phyloP scores from a whole-genome alignment of 2,329 filamentous ascomycete species.

The Aspergillus sp. region DNA sequence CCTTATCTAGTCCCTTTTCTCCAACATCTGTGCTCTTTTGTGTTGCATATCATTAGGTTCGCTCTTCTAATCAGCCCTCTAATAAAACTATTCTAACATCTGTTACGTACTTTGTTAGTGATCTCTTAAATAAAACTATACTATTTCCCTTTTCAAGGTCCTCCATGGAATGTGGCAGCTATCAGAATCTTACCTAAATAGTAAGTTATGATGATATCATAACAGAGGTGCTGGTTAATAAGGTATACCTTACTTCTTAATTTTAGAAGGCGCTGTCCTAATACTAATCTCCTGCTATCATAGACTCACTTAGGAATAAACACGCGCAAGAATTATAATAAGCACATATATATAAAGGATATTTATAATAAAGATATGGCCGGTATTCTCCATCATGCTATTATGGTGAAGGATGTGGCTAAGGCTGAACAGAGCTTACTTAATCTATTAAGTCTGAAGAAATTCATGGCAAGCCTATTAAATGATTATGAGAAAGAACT shows the following conservation, averaged over 20 bases:
- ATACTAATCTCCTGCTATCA: conserved; percentile 15
- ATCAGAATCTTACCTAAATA: conserved; percentile 79
- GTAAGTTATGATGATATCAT: conserved; percentile 92
- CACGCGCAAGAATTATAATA: conserved; percentile 87
- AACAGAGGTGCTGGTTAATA: conserved; percentile 91
- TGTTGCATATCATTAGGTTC: too few relatives aligned
- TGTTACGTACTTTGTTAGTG: too few relatives aligned
- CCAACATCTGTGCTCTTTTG: too few relatives aligned
- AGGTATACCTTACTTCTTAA: conserved; percentile 66
- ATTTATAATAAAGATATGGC: conserved; percentile 63
- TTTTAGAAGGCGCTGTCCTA: conserved; percentile 1
- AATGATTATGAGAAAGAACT: conserved; percentile 79
- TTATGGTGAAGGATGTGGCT: conserved; percentile 69
- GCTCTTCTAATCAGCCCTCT: too few relatives aligned
- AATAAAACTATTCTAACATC: too few relatives aligned
- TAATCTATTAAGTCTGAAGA: conserved; percentile 66
- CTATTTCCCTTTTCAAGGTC: too few relatives aligned
- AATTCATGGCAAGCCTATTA: conserved; percentile 63
- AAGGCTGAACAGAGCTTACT: conserved; percentile 70
- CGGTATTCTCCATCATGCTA: conserved; percentile 59
- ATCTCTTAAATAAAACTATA: too few relatives aligned
- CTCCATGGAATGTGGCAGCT: conserved; percentile 50
- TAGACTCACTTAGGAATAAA: conserved; percentile 95
- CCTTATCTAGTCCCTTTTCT: too few relatives aligned
- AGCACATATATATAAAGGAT: conserved; percentile 78